Percentiles rank a stretch among this genome's conserved stretches.
Conservation (phyloP, 306 rosid genomes). For the Casuarina cunninghamiana region DNA sequence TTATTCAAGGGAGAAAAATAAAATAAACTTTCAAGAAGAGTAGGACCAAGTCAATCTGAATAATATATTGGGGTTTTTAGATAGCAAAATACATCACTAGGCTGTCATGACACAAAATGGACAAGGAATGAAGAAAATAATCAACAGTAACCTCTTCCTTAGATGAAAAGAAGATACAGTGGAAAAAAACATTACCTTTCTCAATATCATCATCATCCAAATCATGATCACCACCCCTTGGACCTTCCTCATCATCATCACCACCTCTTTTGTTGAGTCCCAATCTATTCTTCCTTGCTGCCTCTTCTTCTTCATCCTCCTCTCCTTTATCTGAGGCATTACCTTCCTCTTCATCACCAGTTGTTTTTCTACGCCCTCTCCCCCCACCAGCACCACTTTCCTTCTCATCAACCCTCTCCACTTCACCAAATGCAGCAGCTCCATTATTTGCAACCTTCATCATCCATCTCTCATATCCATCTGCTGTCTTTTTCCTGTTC, state of each 20-base stretch:
- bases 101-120: slow-evolving; percentile 14
- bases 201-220: slow-evolving; percentile 80
- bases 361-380: slow-evolving; percentile 52
- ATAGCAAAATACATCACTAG: not conserved
- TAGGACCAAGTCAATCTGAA: not conserved
- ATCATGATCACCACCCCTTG: slow-evolving; percentile 72
- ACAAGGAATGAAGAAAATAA: slow-evolving; percentile 21
- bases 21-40: not conserved
- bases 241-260: slow-evolving; percentile 84
- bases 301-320: slow-evolving; percentile 91
- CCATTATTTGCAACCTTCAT: slow-evolving; percentile 95
- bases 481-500: slow-evolving; percentile 93
- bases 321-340: slow-evolving; percentile 87
- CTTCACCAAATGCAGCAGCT: slow-evolving; percentile 85
- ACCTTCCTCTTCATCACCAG: slow-evolving; percentile 71
- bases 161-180: slow-evolving; percentile 6
- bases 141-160: not conserved
- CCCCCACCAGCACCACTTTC: slow-evolving; percentile 59
- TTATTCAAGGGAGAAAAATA: not conserved
- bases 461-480: slow-evolving; percentile 99
- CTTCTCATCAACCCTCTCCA: slow-evolving; percentile 68
- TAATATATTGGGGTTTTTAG: not conserved
- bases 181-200: slow-evolving; percentile 56
- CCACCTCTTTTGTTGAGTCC: slow-evolving; percentile 63
- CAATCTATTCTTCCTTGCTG: slow-evolving; percentile 66